Evolutionary conservation across 2,329 filamentous ascomycete genomes (phyloP).

Genomic region (Colletotrichum paranaense): DNA sequence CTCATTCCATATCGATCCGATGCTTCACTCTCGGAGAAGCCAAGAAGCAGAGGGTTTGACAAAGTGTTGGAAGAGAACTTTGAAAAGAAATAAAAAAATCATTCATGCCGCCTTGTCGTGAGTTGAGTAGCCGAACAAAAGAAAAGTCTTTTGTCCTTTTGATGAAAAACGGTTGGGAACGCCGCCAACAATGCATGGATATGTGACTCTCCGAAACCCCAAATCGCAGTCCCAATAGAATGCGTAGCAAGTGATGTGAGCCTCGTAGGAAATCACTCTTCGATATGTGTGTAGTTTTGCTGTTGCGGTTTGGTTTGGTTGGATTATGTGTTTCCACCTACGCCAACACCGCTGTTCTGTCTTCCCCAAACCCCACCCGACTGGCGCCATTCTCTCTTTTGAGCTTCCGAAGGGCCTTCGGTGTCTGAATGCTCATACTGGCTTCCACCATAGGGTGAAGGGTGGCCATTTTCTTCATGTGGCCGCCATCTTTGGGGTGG

Average conservation of each 20-base stretch:
- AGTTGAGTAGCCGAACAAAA: constrained; percentile 37
- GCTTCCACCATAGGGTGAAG: constrained; percentile 53
- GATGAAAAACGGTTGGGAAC: constrained; percentile 41
- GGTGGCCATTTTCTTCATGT: constrained; percentile 54
- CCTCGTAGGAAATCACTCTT: constrained; percentile 2
- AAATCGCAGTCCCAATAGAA: constrained; percentile 31
- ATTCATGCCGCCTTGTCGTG: constrained; percentile 34
- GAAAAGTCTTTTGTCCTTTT: constrained; percentile 33
- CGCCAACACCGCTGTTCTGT: constrained; percentile 61
- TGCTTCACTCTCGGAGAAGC: constrained; percentile 35
- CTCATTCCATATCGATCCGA: constrained; percentile 3
- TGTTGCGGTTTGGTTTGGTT: background rate
- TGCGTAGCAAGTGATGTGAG: constrained; percentile 28
- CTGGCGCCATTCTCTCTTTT: constrained; percentile 68
- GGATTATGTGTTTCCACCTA: constrained; percentile 56
- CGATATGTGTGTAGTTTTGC: constrained; percentile 3
- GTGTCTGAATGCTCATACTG: constrained; percentile 59
- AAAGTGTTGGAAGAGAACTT: constrained; percentile 28
- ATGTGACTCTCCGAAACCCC: constrained; percentile 34
- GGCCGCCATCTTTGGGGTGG: constrained; percentile 62
- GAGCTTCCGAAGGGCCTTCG: constrained; percentile 53
- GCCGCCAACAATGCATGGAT: constrained; percentile 51
- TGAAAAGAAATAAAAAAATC: constrained; percentile 34
- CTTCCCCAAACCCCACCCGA: constrained; percentile 60
- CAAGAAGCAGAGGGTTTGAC: constrained; percentile 34